These are phyloP conservation scores for Pezicula neosporulosa DNA, from an alignment of 2,329 filamentous ascomycete genomes.

Conservation along the genomic window DNA sequence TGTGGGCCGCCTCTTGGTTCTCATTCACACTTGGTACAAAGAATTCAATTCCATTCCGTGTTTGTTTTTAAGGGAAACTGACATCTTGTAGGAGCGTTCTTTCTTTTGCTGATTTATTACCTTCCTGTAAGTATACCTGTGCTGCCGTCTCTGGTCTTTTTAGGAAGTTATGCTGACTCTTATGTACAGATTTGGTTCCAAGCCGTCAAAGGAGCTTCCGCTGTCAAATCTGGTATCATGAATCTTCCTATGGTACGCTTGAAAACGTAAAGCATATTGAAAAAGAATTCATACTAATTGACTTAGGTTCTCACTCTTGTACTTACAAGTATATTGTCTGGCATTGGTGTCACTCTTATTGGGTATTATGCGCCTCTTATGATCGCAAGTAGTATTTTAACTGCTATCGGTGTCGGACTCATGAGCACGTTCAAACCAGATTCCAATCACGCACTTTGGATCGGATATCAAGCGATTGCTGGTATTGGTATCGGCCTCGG, in stretches of 20 bases:
- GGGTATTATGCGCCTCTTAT: slow-evolving; percentile 62
- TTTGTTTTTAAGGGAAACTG: too few species aligned
- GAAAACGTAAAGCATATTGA: too few species aligned
- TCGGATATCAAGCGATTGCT: slow-evolving; percentile 52
- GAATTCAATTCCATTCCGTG: too few species aligned
- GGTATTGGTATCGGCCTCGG: slow-evolving; percentile 55
- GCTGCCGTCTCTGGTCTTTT: too few species aligned
- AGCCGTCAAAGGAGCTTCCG: slow-evolving; percentile 38
- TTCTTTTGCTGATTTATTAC: slow-evolving; percentile 39
- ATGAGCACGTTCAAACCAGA: slow-evolving; percentile 48
- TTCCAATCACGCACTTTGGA: slow-evolving; percentile 46
- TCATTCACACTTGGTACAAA: slow-evolving; percentile 21
- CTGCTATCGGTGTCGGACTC: slow-evolving; percentile 39
- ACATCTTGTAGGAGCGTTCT: slow-evolving; percentile 23
- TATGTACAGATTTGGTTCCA: slow-evolving; percentile 40
- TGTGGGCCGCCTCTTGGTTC: slow-evolving; percentile 30
- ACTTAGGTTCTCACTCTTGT: slow-evolving; percentile 26
- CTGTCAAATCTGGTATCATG: slow-evolving; percentile 41
- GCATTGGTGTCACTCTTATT: slow-evolving; percentile 32
- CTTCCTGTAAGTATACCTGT: slow-evolving; percentile 27
- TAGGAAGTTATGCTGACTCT: too few species aligned
- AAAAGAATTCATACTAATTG: too few species aligned
- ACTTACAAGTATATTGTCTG: slow-evolving; percentile 16
- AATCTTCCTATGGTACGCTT: slow-evolving; percentile 24
- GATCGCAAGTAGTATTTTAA: slow-evolving; percentile 45